Base-by-base conservation (phyloP, 176 grass and related monocot genomes). In the Cymbopogon citratus region DNA sequence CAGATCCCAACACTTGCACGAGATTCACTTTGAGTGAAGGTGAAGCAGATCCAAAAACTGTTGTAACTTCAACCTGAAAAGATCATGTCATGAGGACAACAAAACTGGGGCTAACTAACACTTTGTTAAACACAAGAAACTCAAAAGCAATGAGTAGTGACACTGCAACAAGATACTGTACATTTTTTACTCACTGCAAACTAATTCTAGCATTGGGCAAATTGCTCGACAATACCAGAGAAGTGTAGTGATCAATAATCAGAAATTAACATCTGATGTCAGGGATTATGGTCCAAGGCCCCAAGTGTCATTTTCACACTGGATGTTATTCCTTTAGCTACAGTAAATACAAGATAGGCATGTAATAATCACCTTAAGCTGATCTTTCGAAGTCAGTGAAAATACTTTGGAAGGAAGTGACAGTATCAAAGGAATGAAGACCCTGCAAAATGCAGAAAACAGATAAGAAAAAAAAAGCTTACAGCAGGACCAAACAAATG, bases 21-120 rank as follows among this genome's bases (percentile, higher is more conserved):
- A 99, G 80, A 81, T 80, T 90, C 61, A 99, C 93, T 78, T 81
- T 90, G 49, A 99, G 80, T 4, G 83, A 83, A 88, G 97, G 93
- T 76, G 93, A 83, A 49, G 83, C 63, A 83, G 97, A 90, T 81
- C 97, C 97, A 81, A 96, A 96, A 16, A 99, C 85, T 66, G 91
- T 99, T 68, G 93, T 99, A 31, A 96, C 97, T 85, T 99, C 93
- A 88, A 91, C 93, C 97, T 99, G 85, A 92, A 82, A 80, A 76
- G 24, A 75, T 66, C 60, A 74, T 19, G 34, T 16, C 71, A 36
- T 12, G 1, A 85, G 77, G 39, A 61, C 9, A 80, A 56, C 5
- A 40, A 27, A 82, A 23, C 24, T 63, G 24, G 6, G 71, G 52
- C 62, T 63, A 81, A 70, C n/a, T 70, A 41, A 41, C 0, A 68